phyloP scores from a whole-genome alignment of 2,329 filamentous ascomycete species.

The Aspergillus niger region DNA sequence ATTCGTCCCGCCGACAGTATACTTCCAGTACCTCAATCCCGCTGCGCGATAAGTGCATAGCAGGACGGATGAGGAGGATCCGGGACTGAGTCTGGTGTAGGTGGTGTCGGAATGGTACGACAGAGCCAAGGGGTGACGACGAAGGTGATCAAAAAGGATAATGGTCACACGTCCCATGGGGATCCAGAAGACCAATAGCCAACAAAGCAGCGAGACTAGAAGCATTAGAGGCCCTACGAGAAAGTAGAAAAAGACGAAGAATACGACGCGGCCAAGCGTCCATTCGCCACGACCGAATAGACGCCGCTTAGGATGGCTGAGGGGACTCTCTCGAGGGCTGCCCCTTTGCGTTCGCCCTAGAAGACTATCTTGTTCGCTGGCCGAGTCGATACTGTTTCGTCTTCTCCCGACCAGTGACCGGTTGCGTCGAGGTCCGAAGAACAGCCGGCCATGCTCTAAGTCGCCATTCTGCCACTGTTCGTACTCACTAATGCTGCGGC shows the following conservation, averaged over 20 bases:
- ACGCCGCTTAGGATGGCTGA: slow-evolving; percentile 68
- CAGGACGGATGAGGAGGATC: slow-evolving; percentile 79
- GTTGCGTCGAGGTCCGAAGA: slow-evolving; percentile 80
- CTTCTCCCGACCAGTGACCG: slow-evolving; percentile 83
- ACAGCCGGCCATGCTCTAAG: slow-evolving; percentile 89
- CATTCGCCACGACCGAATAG: slow-evolving; percentile 94
- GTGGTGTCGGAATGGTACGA: slow-evolving; percentile 87
- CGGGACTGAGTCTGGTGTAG: slow-evolving; percentile 69
- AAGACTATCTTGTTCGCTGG: slow-evolving; percentile 85
- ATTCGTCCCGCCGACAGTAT: slow-evolving; percentile 96
- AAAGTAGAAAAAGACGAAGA: slow-evolving; percentile 95
- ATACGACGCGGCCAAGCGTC: slow-evolving; percentile 91
- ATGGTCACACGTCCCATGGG: slow-evolving; percentile 97
- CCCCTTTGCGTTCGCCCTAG: slow-evolving; percentile 67
- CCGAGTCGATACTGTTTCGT: slow-evolving; percentile 84
- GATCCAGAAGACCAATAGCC: slow-evolving; percentile 96
- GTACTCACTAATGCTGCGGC: slow-evolving; percentile 95
- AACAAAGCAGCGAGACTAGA: slow-evolving; percentile 83
- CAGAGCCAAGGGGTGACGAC: slow-evolving; percentile 86
- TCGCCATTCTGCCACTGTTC: slow-evolving; percentile 99
- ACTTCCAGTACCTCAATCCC: slow-evolving; percentile 97
- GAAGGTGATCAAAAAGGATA: slow-evolving; percentile 85
- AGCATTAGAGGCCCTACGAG: slow-evolving; percentile 84
- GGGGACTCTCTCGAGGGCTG: slow-evolving; percentile 45
- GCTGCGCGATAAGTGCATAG: slow-evolving; percentile 97